These are phyloP conservation scores for Fusarium pseudocircinatum DNA, from an alignment of 2,329 filamentous ascomycete genomes.

Conservation along the genomic window DNA sequence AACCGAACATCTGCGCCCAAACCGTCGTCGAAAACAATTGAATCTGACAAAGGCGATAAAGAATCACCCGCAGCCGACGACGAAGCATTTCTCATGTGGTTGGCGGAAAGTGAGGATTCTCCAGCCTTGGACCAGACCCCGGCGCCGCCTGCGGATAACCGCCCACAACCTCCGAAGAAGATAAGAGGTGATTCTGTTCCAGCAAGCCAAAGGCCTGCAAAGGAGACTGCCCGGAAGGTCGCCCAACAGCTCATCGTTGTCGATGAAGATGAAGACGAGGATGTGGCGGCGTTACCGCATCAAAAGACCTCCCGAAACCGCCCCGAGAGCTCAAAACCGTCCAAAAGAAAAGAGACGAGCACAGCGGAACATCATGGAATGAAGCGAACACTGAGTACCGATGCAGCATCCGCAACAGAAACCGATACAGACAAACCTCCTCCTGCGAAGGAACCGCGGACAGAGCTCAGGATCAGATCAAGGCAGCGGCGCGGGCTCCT, in stretches of 20 bases:
- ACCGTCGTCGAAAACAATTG: neutral
- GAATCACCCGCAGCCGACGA: neutral
- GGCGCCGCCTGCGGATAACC: neutral
- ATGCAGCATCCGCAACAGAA: neutral
- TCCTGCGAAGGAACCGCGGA: conserved; percentile 47
- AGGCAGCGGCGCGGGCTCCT: conserved; percentile 60
- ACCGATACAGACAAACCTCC: neutral
- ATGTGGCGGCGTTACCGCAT: neutral
- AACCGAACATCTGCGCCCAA: neutral
- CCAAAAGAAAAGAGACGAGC: neutral
- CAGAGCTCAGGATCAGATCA: conserved; percentile 58
- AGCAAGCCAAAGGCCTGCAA: neutral
- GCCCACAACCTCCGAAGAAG: neutral
- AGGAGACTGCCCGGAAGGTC: neutral
- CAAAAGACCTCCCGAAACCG: neutral
- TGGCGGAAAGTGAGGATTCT: conserved; percentile 8
- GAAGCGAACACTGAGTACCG: conserved; percentile 12
- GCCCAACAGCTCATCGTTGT: neutral
- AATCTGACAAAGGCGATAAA: neutral
- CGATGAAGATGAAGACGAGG: neutral
- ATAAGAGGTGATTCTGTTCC: neutral
- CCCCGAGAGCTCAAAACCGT: neutral
- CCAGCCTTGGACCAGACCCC: neutral
- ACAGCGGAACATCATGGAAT: neutral
- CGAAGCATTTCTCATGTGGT: conserved; percentile 25